Conservation (phyloP, 306 rosid species). For the Dalbergia cochinchinensis region DNA sequence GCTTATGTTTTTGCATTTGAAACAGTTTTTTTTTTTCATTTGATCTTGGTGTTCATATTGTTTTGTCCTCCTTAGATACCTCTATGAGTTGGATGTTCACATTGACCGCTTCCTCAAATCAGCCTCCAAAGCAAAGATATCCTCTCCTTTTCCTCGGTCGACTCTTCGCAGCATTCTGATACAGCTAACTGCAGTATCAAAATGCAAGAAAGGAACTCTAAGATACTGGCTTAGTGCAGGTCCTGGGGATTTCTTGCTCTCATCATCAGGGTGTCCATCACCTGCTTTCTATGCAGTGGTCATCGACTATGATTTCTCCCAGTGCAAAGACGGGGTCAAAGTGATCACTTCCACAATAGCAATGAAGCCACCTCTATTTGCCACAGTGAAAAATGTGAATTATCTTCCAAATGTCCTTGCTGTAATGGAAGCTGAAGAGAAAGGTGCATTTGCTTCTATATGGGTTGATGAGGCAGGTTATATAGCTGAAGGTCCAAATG, state of each 20-base stretch:
- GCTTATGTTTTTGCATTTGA: background rate
- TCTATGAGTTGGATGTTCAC: slow-evolving; percentile 88
- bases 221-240: slow-evolving; percentile 94
- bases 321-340: slow-evolving; percentile 83
- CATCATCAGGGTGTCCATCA: slow-evolving; percentile 64
- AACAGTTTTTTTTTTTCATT: background rate
- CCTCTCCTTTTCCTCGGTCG: slow-evolving; percentile 67
- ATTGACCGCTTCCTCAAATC: slow-evolving; percentile 83
- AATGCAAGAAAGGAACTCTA: slow-evolving; percentile 77
- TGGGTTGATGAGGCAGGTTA: slow-evolving; percentile 92
- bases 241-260: slow-evolving; percentile 87
- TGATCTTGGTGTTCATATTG: slow-evolving; percentile 22
- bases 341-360: slow-evolving; percentile 80
- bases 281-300: slow-evolving; percentile 93
- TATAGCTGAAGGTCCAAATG: slow-evolving; percentile 96
- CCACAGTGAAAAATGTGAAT: slow-evolving; percentile 86
- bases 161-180: slow-evolving; percentile 80
- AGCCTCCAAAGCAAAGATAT: slow-evolving; percentile 77
- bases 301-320: slow-evolving; percentile 64
- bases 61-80: slow-evolving; percentile 55
- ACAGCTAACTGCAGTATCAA: slow-evolving; percentile 76
- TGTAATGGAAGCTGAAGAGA: slow-evolving; percentile 85
- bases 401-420: slow-evolving; percentile 91
- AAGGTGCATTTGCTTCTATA: slow-evolving; percentile 77
- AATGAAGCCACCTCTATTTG: slow-evolving; percentile 76